A percentile compares a stretch with the other conserved stretches of the same genome.
These are phyloP conservation scores for Anisodus acutangulus DNA, from an alignment of 257 asterid genomes.

Conservation along the genomic window DNA sequence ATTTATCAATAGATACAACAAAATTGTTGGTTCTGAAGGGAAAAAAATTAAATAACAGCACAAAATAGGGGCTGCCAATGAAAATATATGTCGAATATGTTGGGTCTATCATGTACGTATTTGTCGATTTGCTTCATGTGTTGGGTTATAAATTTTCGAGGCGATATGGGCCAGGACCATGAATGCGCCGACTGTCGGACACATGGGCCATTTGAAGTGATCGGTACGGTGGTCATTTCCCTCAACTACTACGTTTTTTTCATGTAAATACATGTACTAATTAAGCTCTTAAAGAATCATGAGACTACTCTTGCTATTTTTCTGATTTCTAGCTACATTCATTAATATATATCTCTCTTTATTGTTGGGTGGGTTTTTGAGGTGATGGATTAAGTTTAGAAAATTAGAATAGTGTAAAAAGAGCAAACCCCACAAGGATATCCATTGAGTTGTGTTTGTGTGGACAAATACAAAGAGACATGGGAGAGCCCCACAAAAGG, in stretches of 20 bases:
- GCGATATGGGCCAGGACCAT: not conserved
- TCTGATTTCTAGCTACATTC: not conserved
- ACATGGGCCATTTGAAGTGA: not conserved
- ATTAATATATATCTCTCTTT: not conserved
- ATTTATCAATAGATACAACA: too few species aligned
- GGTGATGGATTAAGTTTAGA: not conserved
- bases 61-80: too few species aligned
- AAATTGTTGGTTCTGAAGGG: too few species aligned
- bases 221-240: not conserved
- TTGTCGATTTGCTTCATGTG: too few species aligned
- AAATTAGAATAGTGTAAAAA: not conserved
- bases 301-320: not conserved
- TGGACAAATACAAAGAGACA: conserved; percentile 27
- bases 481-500: not conserved
- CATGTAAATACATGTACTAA: too few species aligned
- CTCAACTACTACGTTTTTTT: not conserved
- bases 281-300: not conserved
- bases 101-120: too few species aligned
- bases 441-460: conserved; percentile 5
- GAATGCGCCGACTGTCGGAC: not conserved
- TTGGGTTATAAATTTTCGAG: too few species aligned
- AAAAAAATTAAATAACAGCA: too few species aligned
- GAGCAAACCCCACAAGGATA: not conserved
- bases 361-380: not conserved
- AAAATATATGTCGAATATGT: too few species aligned